Evolutionary conservation across 768 basidiomycete species (phyloP).

Genomic region (Boletus pseudopeckii): DNA sequence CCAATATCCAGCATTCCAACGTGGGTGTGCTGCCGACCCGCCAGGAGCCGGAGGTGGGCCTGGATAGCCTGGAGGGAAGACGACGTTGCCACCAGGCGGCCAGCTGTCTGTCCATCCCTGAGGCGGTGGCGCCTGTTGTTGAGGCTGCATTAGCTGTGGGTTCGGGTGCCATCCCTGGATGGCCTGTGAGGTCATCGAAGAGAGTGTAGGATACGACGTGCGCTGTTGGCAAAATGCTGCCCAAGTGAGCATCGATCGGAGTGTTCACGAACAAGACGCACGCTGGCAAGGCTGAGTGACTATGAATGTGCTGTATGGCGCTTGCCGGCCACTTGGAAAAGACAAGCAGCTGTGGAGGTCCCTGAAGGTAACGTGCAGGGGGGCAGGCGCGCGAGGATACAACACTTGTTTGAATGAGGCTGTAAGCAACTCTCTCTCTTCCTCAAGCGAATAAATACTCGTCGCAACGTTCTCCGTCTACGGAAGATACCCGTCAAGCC

Average conservation of each 20-base stretch:
- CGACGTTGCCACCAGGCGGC: conserved; percentile 31
- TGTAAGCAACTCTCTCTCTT: background rate
- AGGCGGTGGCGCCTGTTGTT: conserved; percentile 17
- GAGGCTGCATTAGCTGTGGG: conserved; percentile 32
- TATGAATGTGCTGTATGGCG: background rate
- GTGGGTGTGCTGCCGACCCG: conserved; percentile 40
- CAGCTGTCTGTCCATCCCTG: conserved; percentile 38
- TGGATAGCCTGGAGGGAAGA: conserved; percentile 35
- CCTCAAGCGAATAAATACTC: conserved; percentile 9
- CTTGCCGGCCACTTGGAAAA: background rate
- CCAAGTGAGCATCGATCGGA: conserved; percentile 11
- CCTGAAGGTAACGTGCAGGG: conserved; percentile 3
- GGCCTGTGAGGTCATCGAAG: conserved; percentile 23
- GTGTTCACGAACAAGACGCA: background rate
- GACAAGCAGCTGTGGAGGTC: background rate
- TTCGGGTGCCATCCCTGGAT: conserved; percentile 33
- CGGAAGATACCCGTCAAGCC: conserved; percentile 21
- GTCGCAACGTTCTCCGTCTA: conserved; percentile 1
- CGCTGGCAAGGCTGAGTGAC: background rate
- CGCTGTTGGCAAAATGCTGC: background rate
- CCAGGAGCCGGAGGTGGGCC: conserved; percentile 56
- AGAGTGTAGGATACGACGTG: background rate
- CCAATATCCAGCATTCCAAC: conserved; percentile 56
- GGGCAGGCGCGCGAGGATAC: background rate
- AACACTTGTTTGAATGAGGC: background rate